A percentile compares a stretch with the other conserved stretches of the same genome.
These are phyloP conservation scores for Erodium moschatum DNA, from an alignment of 441 rosid species.

Conservation along the genomic window DNA sequence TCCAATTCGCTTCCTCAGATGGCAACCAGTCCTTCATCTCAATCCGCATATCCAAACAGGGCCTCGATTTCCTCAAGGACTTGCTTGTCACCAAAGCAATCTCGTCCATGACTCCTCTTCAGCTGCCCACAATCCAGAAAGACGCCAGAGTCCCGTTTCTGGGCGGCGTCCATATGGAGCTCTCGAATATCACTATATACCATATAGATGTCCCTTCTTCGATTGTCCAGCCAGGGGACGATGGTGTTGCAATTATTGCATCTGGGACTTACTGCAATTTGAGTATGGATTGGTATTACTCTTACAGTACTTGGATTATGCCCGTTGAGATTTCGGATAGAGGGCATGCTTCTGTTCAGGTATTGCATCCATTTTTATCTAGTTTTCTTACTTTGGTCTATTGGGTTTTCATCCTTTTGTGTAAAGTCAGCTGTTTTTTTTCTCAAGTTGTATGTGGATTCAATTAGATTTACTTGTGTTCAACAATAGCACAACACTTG, in stretches of 20 bases:
- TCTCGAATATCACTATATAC: slow-evolving; percentile 60
- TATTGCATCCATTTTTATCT: slow-evolving; percentile 14
- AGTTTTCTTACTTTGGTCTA: not conserved
- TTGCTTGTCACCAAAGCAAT: slow-evolving; percentile 61
- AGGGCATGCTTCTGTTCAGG: slow-evolving; percentile 64
- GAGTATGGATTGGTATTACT: slow-evolving; percentile 67
- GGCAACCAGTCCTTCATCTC: slow-evolving; percentile 58
- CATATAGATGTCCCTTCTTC: slow-evolving; percentile 43
- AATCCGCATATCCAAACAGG: slow-evolving; percentile 56
- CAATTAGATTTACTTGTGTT: not conserved
- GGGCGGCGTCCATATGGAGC: slow-evolving; percentile 51
- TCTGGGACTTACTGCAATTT: slow-evolving; percentile 55
- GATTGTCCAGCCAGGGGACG: slow-evolving; percentile 37
- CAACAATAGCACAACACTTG: too few species aligned
- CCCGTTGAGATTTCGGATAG: slow-evolving; percentile 39
- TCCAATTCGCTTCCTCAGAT: slow-evolving; percentile 23
- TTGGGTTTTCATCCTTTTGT: not conserved
- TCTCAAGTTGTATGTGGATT: not conserved
- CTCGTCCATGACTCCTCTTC: slow-evolving; percentile 56
- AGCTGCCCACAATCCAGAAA: slow-evolving; percentile 50
- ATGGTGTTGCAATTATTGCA: slow-evolving; percentile 43
- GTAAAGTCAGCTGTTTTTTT: not conserved
- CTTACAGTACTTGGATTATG: slow-evolving; percentile 46
- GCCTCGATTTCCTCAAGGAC: slow-evolving; percentile 79
- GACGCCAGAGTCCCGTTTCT: slow-evolving; percentile 51